Base-by-base conservation (phyloP, 2,329 filamentous ascomycete species). In the Botrytis elliptica region DNA sequence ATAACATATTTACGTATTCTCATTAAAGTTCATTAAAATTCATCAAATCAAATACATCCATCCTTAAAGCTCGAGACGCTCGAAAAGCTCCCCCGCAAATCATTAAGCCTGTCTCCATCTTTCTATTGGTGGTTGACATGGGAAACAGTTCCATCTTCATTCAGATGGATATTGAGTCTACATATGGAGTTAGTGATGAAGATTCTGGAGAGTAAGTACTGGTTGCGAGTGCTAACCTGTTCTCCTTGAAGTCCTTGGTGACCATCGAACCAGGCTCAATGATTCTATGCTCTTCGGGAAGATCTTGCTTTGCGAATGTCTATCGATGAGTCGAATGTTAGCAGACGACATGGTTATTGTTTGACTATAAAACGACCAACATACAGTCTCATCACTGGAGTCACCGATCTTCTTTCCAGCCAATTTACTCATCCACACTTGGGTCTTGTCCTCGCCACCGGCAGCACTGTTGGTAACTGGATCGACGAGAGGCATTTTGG, bases 401-500 rank as follows among this genome's bases (percentile, higher is more conserved):
- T 89, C 88, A 18, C 85, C 85, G 20, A 91, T 81, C 66, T 85
- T 90, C 87, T 91, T 91, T 79, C 89, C 89, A 64, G 89, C 85
- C 7, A 91, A 84, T 84, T 90, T 90, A 82, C 85, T 86, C 77
- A 83, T 83, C 89, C 89, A 91, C 78, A 89, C 84, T 74, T 88
- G 84, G 52, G 85, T 88, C 82, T 85, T 62, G 20, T 74, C 74
- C 55, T 74, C 76, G 52, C 75, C 76, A 46, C 82, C 78, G 22
- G 63, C 49, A 60, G 70, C 70, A 69, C 78, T 84, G 76, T 84
- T 89, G 77, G 90, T 83, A 79, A 87, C 88, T 72, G 89, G 88
- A 29, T 90, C 85, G 78, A 91, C 85, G 82, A 91, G 89, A 87
- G 89, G 89, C 89, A 91, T 88, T 9, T 81, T 90, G 83, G 75